Conservation (phyloP, 108 stramenopile species). For the Fragilaria crotonensis region DNA sequence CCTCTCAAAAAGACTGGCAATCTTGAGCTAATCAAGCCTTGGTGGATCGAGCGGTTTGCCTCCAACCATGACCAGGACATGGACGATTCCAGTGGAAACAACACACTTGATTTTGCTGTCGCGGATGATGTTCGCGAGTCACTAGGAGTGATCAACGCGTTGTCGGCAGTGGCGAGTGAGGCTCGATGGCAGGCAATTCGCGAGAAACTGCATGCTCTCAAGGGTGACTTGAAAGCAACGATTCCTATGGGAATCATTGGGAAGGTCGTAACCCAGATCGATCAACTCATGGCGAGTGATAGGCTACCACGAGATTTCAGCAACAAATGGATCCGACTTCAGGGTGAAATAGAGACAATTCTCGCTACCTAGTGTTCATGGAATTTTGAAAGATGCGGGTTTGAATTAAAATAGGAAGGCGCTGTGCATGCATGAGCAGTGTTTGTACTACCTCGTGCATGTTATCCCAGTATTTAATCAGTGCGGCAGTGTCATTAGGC, state of each 20-base stretch:
- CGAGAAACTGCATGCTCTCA: constrained; percentile 54
- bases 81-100: not conserved
- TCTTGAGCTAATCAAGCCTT: constrained; percentile 37
- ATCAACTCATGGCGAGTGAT: constrained; percentile 2
- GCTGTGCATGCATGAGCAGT: no score
- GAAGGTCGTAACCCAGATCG: not conserved
- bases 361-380: no score
- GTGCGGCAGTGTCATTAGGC: no score
- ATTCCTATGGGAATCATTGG: constrained; percentile 2
- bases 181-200: constrained; percentile 33
- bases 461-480: no score
- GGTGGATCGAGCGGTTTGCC: constrained; percentile 37
- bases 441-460: no score
- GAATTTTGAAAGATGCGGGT: no score
- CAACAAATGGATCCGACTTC: not conserved
- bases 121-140: not conserved
- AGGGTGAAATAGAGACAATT: not conserved
- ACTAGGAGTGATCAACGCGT: not conserved
- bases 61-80: not conserved
- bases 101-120: not conserved
- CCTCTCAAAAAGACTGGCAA: constrained; percentile 47
- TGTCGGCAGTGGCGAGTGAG: constrained; percentile 1
- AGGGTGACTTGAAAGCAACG: constrained; percentile 44
- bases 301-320: not conserved
- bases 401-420: no score